Evolutionary conservation across 495 filamentous ascomycete species (phyloP), one percentile per base, ranked within the genome.

Genomic region (Penicillium desertorum): DNA sequence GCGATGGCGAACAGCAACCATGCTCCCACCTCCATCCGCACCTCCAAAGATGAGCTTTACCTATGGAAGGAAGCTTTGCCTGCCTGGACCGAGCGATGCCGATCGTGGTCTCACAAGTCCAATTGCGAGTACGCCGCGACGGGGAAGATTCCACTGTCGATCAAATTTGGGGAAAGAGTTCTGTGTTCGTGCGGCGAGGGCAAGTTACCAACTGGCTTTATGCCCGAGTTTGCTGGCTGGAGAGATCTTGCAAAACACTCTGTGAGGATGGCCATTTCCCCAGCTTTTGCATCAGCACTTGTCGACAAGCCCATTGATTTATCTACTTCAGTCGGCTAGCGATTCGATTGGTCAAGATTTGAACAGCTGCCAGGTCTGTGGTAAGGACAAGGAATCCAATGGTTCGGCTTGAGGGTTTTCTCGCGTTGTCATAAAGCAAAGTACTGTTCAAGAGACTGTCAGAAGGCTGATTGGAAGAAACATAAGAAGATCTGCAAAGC

Each of bases 51-150:
- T 12, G 82, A 83, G 64, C 57, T 81, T 7, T 37, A 29, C 11
- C 70, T 81, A 12, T 86, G 81, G 83, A 82, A 81, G 62, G 56
- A 69, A 23, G 47, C 69, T 1, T 57, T 84, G 12, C 73, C 81
- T 1, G 75, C 76, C 4, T 65, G 78, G 30, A 76, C 71, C 8
- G 83, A 86, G 62, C 73, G 83, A 6, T 85, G 82, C 54, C 71
- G 83, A 17, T 75, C 69, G 9, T 86, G 79, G 79, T 56, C 62
- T 2, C 83, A 86, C 52, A 47, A 45, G n/a, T 20, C 57, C 1
- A 54, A 61, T 8, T 86, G 83, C 60, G 76, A 81, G 62, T 86
- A 85, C 56, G 51, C 55, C n/a, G 64, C 20, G 36, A 56, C 56
- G 9, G 59, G 61, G 3, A 61, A 55, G 45, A 62, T 73, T 11